These are phyloP conservation scores for Phytophthora aleatoria DNA, from an alignment of 352 stramenopile genomes.

Conservation along the genomic window DNA sequence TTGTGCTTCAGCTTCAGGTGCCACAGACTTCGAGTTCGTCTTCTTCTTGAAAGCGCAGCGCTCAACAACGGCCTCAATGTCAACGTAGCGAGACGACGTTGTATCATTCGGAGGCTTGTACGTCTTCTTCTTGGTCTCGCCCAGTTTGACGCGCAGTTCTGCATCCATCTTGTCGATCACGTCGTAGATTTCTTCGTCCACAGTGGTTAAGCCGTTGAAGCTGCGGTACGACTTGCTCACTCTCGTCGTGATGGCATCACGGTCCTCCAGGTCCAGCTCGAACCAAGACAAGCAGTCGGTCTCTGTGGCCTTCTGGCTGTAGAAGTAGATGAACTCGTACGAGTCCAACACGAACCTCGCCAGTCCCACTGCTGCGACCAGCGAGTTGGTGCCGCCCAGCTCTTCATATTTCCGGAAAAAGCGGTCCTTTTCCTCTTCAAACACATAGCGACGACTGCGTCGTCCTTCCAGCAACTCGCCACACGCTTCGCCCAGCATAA, in stretches of 20 bases:
- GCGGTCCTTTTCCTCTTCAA: conserved; percentile 46
- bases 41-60: conserved; percentile 30
- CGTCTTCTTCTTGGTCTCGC: conserved; percentile 44
- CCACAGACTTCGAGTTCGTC: conserved; percentile 12
- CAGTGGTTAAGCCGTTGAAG: conserved; percentile 39
- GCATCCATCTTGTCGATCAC: conserved; percentile 45
- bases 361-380: conserved; percentile 29
- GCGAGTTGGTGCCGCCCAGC: conserved; percentile 34
- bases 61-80: conserved; percentile 43
- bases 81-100: conserved; percentile 39
- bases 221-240: conserved; percentile 44
- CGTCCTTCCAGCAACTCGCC: conserved; percentile 40
- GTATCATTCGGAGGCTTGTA: conserved; percentile 40
- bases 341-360: conserved; percentile 46
- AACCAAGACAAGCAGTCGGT: conserved; percentile 40
- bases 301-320: conserved; percentile 35
- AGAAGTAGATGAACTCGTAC: conserved; percentile 54
- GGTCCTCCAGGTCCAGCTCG: conserved; percentile 31
- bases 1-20: neutral
- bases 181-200: conserved; percentile 40
- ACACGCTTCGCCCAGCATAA: conserved; percentile 41
- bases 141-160: conserved; percentile 27
- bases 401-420: conserved; percentile 45
- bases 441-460: conserved; percentile 43
- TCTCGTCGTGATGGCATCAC: conserved; percentile 23